Evolutionary conservation across 2,329 filamentous ascomycete species (phyloP).

Genomic region (Aspergillus nomiae): DNA sequence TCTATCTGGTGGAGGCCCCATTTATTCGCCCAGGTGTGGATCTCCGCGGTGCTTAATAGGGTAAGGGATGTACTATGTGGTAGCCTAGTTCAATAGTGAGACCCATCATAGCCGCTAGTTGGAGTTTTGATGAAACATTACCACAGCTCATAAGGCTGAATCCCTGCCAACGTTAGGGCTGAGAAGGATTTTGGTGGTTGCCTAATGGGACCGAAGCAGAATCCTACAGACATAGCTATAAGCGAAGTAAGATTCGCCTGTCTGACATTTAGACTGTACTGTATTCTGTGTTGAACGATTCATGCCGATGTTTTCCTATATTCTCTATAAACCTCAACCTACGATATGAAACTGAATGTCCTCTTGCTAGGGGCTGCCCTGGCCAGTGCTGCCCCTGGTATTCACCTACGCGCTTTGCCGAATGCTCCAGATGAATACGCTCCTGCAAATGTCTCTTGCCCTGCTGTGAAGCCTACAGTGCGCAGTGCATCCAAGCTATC

Average conservation of each 20-base stretch:
- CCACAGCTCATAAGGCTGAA: background rate
- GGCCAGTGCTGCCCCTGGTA: background rate
- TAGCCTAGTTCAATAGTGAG: background rate
- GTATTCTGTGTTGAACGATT: background rate
- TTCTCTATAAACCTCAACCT: background rate
- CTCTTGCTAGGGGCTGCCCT: background rate
- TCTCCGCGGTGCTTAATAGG: background rate
- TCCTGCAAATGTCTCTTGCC: constrained; percentile 69
- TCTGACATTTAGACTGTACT: background rate
- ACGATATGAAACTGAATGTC: background rate
- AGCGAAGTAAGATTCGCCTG: background rate
- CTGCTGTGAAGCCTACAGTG: constrained; percentile 66
- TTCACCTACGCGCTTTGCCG: constrained; percentile 47
- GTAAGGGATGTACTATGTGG: background rate
- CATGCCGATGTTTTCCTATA: background rate
- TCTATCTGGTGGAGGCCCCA: too few species aligned
- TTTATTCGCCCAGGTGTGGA: background rate
- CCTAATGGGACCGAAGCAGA: background rate
- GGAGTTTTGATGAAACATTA: background rate
- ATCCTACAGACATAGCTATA: background rate
- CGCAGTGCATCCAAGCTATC: constrained; percentile 68
- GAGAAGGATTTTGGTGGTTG: background rate
- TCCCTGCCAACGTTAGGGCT: background rate
- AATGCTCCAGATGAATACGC: constrained; percentile 70
- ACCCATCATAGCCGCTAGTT: background rate